Conservation (phyloP, 192 early-diverging fungal genomes). For the Coemansia brasiliensis region DNA sequence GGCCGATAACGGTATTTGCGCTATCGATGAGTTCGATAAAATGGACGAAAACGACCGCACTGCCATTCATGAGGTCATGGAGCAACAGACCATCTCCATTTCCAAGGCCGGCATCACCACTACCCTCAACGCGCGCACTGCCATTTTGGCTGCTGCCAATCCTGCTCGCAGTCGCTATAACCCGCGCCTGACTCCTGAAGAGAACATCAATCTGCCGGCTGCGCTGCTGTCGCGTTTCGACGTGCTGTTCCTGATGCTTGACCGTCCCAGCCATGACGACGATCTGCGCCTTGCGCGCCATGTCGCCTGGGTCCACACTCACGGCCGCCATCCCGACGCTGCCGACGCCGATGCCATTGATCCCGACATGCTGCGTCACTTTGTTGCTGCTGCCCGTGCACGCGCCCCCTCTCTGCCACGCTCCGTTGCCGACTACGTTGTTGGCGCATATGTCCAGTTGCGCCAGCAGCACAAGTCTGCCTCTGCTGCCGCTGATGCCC, state of each 20-base stretch:
- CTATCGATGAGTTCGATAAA: slow-evolving; percentile 99
- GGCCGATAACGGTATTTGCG: slow-evolving; percentile 97
- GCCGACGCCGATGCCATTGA: slow-evolving; percentile 63
- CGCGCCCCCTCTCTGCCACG: slow-evolving; percentile 72
- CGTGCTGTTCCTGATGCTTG: slow-evolving; percentile 87
- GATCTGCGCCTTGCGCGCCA: slow-evolving; percentile 83
- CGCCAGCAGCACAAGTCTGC: slow-evolving; percentile 63
- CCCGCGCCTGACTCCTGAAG: slow-evolving; percentile 78
- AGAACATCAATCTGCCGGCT: slow-evolving; percentile 97
- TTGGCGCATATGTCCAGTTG: slow-evolving; percentile 80
- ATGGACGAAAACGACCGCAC: slow-evolving; percentile 97
- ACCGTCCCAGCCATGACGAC: slow-evolving; percentile 75
- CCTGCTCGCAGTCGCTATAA: slow-evolving; percentile 96
- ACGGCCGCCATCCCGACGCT: slow-evolving; percentile 72
- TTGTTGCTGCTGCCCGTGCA: slow-evolving; percentile 77
- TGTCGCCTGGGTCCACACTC: slow-evolving; percentile 90
- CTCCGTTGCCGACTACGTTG: slow-evolving; percentile 82
- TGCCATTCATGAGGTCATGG: slow-evolving; percentile 99
- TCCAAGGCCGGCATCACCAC: slow-evolving; percentile 98
- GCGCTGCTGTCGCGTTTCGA: slow-evolving; percentile 93
- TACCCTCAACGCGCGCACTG: slow-evolving; percentile 91
- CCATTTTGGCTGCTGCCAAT: slow-evolving; percentile 95
- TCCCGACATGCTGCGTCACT: slow-evolving; percentile 79
- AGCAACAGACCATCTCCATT: slow-evolving; percentile 98
- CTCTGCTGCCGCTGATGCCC: slow-evolving; percentile 9